phyloP scores from a whole-genome alignment of 2,329 filamentous ascomycete genomes.

The Pezicula radicicola region DNA sequence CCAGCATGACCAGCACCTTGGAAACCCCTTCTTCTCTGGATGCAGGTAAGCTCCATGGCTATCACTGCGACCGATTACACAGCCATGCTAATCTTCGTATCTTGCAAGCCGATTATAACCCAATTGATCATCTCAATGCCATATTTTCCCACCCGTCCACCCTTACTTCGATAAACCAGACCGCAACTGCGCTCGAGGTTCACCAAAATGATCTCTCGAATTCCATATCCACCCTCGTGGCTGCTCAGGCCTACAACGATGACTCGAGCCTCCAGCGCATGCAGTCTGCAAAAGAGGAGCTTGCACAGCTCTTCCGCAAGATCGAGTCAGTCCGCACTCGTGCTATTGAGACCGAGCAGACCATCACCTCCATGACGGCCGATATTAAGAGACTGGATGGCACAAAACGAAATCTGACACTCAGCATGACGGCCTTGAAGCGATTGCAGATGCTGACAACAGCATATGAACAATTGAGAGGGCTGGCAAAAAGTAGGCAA shows the following conservation, averaged over 20 bases:
- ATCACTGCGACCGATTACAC: neutral
- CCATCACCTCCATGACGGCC: slow-evolving; percentile 97
- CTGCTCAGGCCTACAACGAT: slow-evolving; percentile 77
- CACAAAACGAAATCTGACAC: slow-evolving; percentile 92
- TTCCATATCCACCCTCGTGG: slow-evolving; percentile 71
- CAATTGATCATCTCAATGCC: slow-evolving; percentile 86
- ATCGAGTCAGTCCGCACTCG: slow-evolving; percentile 90
- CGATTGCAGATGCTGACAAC: slow-evolving; percentile 97
- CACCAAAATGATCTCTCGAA: slow-evolving; percentile 81
- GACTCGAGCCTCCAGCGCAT: slow-evolving; percentile 88
- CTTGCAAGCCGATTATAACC: slow-evolving; percentile 75
- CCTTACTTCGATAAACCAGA: slow-evolving; percentile 70
- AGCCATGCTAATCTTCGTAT: slow-evolving; percentile 10
- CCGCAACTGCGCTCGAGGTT: slow-evolving; percentile 68
- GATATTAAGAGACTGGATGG: slow-evolving; percentile 97
- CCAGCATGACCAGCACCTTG: slow-evolving; percentile 28
- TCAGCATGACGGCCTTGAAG: slow-evolving; percentile 97
- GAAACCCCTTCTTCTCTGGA: slow-evolving; percentile 26
- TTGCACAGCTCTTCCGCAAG: slow-evolving; percentile 86
- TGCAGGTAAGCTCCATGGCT: slow-evolving; percentile 24
- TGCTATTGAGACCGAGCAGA: slow-evolving; percentile 87
- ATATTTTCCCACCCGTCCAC: slow-evolving; percentile 90
- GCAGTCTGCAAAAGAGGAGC: slow-evolving; percentile 84
- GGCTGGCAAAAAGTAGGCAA: slow-evolving; percentile 78
- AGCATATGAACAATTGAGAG: slow-evolving; percentile 93